Conservation (phyloP, 768 basidiomycete species). For the Tremella mesenterica region DNA sequence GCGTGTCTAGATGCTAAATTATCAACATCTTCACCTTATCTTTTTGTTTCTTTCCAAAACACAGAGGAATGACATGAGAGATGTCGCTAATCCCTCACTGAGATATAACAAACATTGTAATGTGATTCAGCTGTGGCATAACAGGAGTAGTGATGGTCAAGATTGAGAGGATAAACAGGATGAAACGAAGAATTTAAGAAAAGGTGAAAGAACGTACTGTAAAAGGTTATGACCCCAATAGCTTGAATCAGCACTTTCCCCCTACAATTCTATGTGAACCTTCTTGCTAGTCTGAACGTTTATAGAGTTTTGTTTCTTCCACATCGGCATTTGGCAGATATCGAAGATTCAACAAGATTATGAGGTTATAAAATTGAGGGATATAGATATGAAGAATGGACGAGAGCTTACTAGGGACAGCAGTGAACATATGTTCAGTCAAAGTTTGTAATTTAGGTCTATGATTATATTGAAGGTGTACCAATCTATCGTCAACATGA, state of each 20-base stretch:
- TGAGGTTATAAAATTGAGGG: no score
- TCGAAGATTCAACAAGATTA: no score
- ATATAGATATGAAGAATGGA: neutral
- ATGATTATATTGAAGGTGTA: conserved; percentile 37
- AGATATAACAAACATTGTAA: no score
- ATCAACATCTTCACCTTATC: neutral
- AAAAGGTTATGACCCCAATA: conserved; percentile 30
- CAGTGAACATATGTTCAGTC: conserved; percentile 22
- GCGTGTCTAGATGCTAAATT: conserved; percentile 31
- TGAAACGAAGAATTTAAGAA: neutral
- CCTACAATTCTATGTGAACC: neutral
- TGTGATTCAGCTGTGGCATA: no score
- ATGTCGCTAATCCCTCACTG: no score
- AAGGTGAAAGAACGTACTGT: conserved; percentile 23
- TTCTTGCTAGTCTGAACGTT: no score
- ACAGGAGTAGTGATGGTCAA: no score
- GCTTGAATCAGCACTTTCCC: conserved; percentile 15
- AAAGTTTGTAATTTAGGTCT: conserved; percentile 21
- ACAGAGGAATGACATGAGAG: no score
- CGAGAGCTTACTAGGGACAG: conserved; percentile 40
- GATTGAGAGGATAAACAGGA: neutral
- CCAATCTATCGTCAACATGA: conserved; percentile 27
- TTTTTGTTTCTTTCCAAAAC: no score
- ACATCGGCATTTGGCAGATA: no score
- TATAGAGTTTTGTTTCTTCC: no score